Conservation (phyloP, 768 basidiomycete species). For the Mrakia hoshinonis region DNA sequence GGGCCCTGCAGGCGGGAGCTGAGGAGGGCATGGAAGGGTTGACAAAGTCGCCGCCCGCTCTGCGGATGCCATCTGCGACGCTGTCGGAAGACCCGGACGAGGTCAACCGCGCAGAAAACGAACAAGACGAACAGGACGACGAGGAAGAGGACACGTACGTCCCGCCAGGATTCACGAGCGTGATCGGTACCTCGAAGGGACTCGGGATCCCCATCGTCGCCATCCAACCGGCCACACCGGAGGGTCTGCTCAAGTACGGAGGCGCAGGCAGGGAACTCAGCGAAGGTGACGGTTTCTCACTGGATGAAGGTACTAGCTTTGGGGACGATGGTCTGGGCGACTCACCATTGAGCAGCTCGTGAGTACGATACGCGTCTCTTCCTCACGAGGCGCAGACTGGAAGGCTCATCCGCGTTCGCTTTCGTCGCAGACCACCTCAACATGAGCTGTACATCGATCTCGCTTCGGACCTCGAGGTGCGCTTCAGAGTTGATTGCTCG, state of each 20-base stretch:
- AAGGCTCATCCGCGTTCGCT: background rate
- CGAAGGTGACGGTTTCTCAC: background rate
- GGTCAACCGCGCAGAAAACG: constrained; percentile 4
- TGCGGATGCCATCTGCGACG: background rate
- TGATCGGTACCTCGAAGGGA: constrained; percentile 8
- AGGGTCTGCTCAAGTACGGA: constrained; percentile 23
- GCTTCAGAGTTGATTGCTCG: background rate
- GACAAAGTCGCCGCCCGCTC: background rate
- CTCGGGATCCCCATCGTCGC: constrained; percentile 20
- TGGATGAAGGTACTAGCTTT: constrained; percentile 9
- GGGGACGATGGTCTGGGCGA: background rate
- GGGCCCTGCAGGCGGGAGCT: constrained; percentile 21
- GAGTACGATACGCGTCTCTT: background rate
- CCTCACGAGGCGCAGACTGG: background rate
- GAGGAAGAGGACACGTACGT: constrained; percentile 25
- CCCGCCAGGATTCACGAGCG: constrained; percentile 23
- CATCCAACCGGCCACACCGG: constrained; percentile 26
- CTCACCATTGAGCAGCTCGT: background rate
- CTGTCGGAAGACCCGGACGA: background rate
- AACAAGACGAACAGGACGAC: constrained; percentile 31
- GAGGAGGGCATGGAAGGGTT: constrained; percentile 22
- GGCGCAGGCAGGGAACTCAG: constrained; percentile 11
- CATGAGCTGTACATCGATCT: constrained; percentile 28
- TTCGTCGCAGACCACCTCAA: background rate
- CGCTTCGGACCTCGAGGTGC: constrained; percentile 27